Evolutionary conservation across 2,329 filamentous ascomycete genomes (phyloP), one percentile per base, ranked within the genome.

Genomic region (Endoconidiophora polonica): DNA sequence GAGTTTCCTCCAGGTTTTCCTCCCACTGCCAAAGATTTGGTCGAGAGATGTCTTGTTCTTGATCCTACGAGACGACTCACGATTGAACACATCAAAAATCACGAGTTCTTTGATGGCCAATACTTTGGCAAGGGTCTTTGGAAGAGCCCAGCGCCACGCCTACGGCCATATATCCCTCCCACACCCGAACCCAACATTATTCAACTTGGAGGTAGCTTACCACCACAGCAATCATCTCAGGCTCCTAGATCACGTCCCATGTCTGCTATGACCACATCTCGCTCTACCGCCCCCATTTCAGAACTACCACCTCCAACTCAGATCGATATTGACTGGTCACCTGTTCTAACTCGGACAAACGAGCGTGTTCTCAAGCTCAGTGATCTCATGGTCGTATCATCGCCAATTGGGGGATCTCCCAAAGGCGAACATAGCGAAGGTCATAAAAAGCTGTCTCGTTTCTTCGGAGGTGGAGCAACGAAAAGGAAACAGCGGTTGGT

Each of bases 311-410:
- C 91, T n/a, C 91, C 91, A 0, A 94, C 85, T 46, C 91, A 96
- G 63, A 70, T 98, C 23, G 91, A 98, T 60, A 94, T 98, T 52
- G 91, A 98, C 65, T 98, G 91, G 91, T 95, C 90, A 0, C 91
- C 91, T 1, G 88, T 98, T 3, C 69, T 98, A 50, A 95, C 85
- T 7, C 80, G 81, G 59, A 81, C 79, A 53, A 95, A 96, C 60
- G 91, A 98, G 65, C 78, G 91, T 36, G 98, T 98, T 57, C 65
- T 98, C 55, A 95, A 94, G 63, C 71, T 98, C 20, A 91, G 91
- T 2, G 94, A 98, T 59, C 68, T 95, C 55, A 76, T 87, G 63
- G 88, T 98, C 5, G 72, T 85, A 38, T 83, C 86, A 4, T 77
- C 85, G 2, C 83, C 88, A 7, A 73, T 87, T 48, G 74, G 83